Evolutionary conservation across 352 stramenopile species (phyloP), one percentile per base, ranked within the genome.

Genomic region (Phytopythium aichiense): DNA sequence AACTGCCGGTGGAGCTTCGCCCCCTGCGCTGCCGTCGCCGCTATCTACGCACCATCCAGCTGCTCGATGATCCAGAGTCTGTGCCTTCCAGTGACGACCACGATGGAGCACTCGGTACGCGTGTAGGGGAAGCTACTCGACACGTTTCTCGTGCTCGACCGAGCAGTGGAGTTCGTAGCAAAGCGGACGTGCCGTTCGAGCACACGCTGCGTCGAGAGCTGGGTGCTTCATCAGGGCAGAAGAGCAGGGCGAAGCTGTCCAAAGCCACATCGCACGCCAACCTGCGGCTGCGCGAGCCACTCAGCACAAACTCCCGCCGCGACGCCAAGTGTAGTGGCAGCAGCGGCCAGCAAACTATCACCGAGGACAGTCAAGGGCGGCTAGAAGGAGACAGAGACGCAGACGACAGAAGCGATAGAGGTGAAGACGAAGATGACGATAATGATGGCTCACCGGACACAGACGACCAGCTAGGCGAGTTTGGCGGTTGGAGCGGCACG

Each of bases 11-110:
- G 28, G 77, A 89, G 2, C 68, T 89, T 40, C 74, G 77, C 2
- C 81, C 81, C 8, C 65, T 88, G 7, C 60, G 74, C 23, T 50
- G 62, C 38, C 84, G 72, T 61, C 60, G 61, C 3, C 71, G 78
- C 4, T 89, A 91, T 52, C 51, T 91, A 9, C 76, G 81, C 43
- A 87, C 81, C 0, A 74, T 91, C 61, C 81, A 89, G 60, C 69
- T 91, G 43, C 69, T 84, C n/a, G 52, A 58, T 16, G 70, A 76
- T 18, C 53, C 66, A 4, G 23, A 65, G 6, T 60, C 52, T 28
- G 56, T 6, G 4, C 0, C 20, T 28, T 16, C 31, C 5, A n/a
- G 13, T 11, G 51, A 45, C 7, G 1, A 30, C 8, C 35, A 23
- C 30, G 30, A n/a, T 22, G 31, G 20, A 37, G 30, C 12, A 31